Evolutionary conservation across 257 asterid species (phyloP).

Genomic region (Rubia yunnanensis): DNA sequence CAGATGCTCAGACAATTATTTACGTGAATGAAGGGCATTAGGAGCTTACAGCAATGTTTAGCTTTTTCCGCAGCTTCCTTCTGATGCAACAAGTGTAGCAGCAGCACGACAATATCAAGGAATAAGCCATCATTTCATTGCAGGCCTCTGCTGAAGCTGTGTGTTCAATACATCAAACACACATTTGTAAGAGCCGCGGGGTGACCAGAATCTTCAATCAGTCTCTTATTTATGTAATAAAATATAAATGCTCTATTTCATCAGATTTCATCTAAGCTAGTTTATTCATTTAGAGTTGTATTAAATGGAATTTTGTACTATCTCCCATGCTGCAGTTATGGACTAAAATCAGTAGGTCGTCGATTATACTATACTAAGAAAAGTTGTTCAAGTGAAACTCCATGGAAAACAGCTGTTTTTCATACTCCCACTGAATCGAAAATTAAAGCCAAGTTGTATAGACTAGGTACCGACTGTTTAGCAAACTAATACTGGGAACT

Average conservation of each 20-base stretch:
- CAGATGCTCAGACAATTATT: not conserved
- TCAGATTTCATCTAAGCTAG: not conserved
- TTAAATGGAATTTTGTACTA: not conserved
- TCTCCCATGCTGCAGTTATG: not conserved
- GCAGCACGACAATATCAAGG: constrained; percentile 80
- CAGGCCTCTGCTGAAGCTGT: constrained; percentile 84
- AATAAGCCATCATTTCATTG: constrained; percentile 84
- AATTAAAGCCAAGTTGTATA: not conserved
- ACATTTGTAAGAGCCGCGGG: not conserved
- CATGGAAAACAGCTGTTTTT: not conserved
- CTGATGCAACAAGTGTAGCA: constrained; percentile 92
- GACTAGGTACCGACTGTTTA: not conserved
- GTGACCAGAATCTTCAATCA: not conserved
- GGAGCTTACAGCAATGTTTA: constrained; percentile 53
- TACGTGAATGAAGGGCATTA: not conserved
- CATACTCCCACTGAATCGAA: not conserved
- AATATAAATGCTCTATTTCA: not conserved
- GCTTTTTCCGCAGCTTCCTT: constrained; percentile 54
- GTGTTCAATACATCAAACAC: constrained; percentile 17
- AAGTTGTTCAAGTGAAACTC: not conserved
- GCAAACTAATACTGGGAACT: not conserved
- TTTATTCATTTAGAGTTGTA: not conserved
- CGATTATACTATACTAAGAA: not conserved
- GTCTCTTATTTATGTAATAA: not conserved
- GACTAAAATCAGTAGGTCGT: not conserved